These are phyloP conservation scores for Talaromyces wortmannii DNA, from an alignment of 495 filamentous ascomycete genomes.

Conservation along the genomic window DNA sequence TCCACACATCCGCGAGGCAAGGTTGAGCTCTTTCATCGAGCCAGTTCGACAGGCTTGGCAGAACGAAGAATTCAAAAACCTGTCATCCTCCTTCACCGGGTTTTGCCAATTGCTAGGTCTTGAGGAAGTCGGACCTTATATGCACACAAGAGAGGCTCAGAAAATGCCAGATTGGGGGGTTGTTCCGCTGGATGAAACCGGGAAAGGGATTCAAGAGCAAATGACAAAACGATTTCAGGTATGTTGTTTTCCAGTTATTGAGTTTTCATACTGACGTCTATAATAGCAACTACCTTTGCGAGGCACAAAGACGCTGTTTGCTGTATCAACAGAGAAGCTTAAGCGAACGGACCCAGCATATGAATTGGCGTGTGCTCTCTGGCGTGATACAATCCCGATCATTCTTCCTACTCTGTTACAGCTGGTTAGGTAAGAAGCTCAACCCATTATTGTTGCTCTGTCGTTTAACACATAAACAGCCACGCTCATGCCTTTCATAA, in stretches of 20 bases:
- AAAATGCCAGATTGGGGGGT: constrained; percentile 77
- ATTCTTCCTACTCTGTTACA: constrained; percentile 84
- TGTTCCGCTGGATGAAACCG: constrained; percentile 63
- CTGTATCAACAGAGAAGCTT: constrained; percentile 82
- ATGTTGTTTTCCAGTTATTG: constrained; percentile 6
- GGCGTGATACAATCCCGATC: constrained; percentile 73
- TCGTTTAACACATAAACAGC: constrained; percentile 32
- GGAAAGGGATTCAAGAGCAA: neutral
- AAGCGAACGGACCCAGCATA: constrained; percentile 61
- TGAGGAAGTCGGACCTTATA: constrained; percentile 71
- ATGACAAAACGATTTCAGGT: constrained; percentile 55
- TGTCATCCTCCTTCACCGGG: constrained; percentile 66
- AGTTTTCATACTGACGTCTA: constrained; percentile 3
- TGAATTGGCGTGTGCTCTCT: constrained; percentile 64
- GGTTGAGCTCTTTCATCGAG: constrained; percentile 66
- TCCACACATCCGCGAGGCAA: constrained; percentile 48
- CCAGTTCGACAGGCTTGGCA: constrained; percentile 80
- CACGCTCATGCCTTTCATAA: constrained; percentile 94
- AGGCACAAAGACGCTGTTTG: constrained; percentile 81
- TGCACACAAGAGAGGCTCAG: constrained; percentile 64
- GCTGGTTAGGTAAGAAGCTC: constrained; percentile 59
- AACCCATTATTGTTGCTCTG: neutral
- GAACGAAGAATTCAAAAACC: constrained; percentile 55
- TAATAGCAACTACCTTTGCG: constrained; percentile 66
- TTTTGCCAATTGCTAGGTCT: constrained; percentile 79